phyloP scores from a whole-genome alignment of 768 basidiomycete species.

The Butyriboletus loyo region DNA sequence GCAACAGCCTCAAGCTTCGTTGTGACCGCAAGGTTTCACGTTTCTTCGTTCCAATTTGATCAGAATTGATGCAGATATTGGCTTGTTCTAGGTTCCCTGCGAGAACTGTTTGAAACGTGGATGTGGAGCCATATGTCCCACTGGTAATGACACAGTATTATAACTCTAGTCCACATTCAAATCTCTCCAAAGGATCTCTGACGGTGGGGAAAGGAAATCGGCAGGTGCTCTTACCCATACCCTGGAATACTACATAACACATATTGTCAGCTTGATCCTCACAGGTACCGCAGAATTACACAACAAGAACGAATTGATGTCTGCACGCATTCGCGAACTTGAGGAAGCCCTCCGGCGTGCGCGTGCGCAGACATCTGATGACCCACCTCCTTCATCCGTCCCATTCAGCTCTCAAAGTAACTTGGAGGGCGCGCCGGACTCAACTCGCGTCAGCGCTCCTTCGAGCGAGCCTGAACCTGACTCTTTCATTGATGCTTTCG shows the following conservation, averaged over 20 bases:
- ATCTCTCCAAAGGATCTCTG: conserved; percentile 41
- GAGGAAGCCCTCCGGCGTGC: conserved; percentile 54
- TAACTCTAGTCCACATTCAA: conserved; percentile 3
- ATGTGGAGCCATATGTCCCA: conserved; percentile 74
- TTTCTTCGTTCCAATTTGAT: not conserved
- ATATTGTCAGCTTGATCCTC: conserved; percentile 46
- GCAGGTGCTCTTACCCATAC: conserved; percentile 21
- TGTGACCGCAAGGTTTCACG: conserved; percentile 58
- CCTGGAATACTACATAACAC: not conserved
- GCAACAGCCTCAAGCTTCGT: conserved; percentile 53
- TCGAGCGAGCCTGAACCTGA: conserved; percentile 38
- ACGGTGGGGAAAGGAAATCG: conserved; percentile 61
- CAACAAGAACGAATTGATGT: conserved; percentile 55
- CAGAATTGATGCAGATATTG: conserved; percentile 12
- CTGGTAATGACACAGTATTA: conserved; percentile 42
- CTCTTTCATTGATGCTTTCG: conserved; percentile 46
- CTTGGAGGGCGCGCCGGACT: conserved; percentile 21
- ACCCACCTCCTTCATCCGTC: conserved; percentile 44
- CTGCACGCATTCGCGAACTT: conserved; percentile 55
- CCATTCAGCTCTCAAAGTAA: conserved; percentile 27
- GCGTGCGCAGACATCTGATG: conserved; percentile 46
- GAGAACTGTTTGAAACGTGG: conserved; percentile 75
- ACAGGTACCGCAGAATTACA: conserved; percentile 72
- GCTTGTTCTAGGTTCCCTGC: conserved; percentile 58
- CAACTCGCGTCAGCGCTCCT: conserved; percentile 5